phyloP scores from a whole-genome alignment of 164 flowering plant genomes.

The Annona squamosa region DNA sequence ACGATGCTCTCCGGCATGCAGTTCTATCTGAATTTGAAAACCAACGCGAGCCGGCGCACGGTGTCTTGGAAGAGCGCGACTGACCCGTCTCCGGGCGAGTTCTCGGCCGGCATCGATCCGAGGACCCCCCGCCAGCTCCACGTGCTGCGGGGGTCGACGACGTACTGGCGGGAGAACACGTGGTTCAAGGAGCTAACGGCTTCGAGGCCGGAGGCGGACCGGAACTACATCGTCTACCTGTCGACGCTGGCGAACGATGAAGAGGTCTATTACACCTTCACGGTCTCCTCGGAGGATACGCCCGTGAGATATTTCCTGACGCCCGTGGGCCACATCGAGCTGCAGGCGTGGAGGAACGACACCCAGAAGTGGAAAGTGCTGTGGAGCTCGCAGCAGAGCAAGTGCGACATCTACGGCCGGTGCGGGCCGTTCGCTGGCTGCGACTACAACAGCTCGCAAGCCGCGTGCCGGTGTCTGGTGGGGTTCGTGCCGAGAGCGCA shows the following conservation, averaged over 20 bases:
- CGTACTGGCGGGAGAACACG: neutral
- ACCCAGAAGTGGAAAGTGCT: constrained; percentile 6
- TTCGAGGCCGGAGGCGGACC: neutral
- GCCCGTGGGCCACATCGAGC: neutral
- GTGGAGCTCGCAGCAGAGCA: neutral
- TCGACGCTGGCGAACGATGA: neutral
- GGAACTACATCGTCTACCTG: neutral
- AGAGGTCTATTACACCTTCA: neutral
- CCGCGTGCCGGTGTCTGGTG: constrained; percentile 29
- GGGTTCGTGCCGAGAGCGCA: constrained; percentile 30
- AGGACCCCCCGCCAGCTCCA: neutral
- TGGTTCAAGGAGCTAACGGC: neutral
- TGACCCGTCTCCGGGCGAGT: constrained; percentile 20
- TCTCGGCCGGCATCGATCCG: neutral
- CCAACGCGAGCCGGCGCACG: constrained; percentile 6
- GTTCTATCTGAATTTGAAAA: constrained; percentile 8
- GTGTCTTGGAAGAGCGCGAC: constrained; percentile 27
- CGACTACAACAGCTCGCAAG: constrained; percentile 5
- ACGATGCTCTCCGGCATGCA: constrained; percentile 10
- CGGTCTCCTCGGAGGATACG: neutral
- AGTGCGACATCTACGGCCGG: constrained; percentile 21
- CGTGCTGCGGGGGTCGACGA: neutral
- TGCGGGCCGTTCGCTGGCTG: constrained; percentile 39
- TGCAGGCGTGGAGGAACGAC: constrained; percentile 10
- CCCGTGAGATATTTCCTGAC: neutral